Evolutionary conservation across 306 rosid species (phyloP), one percentile per base, ranked within the genome.

Genomic region (Corylus americana): DNA sequence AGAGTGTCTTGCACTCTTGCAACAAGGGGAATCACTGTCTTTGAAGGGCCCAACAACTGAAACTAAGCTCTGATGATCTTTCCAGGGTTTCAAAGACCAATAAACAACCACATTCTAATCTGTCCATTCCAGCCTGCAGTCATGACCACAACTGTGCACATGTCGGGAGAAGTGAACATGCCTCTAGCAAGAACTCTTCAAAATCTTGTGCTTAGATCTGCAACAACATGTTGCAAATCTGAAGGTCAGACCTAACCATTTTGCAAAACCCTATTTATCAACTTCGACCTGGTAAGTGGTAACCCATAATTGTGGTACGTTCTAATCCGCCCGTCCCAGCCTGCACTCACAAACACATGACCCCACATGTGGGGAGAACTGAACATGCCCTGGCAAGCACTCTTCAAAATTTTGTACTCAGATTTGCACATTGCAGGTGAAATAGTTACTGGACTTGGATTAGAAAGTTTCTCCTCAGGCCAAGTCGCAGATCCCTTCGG

Each of bases 311-410:
- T 93, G 75, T 82, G 95, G 77, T 89, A 88, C 49, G 91, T 89
- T 80, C 88, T 85, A 75, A 93, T 91, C 79, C 68, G 76, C 44
- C 98, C 97, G n/a, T 93, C 98, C 89, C 84, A 81, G 77, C 98
- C 91, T 59, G 96, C 97, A 4, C 95, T 90, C 55, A 93, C 92
- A 18, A 93, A 84, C 57, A 91, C 95, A 58, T 85, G 89, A 74
- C 95, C 97, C 98, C 97, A 93, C 74, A 87, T 62, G 79, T 90
- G 89, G 16, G 84, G 82, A 69, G 93, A 89, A 82, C 84, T 87
- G 70, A 90, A 87, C 89, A 84, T 79, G 79, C 90, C 81, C 84
- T 91, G 88, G 80, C 93, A 87, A 57, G 98, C 93, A 78, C 73
- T 87, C 89, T 74, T 91, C 88, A 93, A 87, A 79, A 93, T 78